These are phyloP conservation scores for Aegilops bicornis DNA, from an alignment of 176 grass and related monocot species.

Conservation along the genomic window DNA sequence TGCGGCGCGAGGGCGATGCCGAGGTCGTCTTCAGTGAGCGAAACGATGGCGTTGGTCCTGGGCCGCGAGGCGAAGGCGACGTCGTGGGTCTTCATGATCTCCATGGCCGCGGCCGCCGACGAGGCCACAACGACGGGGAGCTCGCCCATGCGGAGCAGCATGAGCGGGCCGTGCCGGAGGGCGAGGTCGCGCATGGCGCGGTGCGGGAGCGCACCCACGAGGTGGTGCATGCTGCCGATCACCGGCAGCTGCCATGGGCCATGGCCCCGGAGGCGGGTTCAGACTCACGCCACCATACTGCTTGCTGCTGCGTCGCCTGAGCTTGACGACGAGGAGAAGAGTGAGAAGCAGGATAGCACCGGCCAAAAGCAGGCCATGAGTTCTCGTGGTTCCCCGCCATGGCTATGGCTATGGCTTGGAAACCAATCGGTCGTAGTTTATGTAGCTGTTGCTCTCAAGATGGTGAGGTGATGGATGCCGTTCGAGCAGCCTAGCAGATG, in stretches of 20 bases:
- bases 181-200: conserved; percentile 35
- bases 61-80: conserved; percentile 45
- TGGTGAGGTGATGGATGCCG: too few relatives aligned
- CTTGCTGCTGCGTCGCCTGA: too few relatives aligned
- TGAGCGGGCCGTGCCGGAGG: conserved; percentile 35
- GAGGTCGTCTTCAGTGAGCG: not conserved
- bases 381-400: too few relatives aligned
- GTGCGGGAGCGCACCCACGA: conserved; percentile 42
- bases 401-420: too few relatives aligned
- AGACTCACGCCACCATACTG: too few relatives aligned
- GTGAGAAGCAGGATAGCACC: too few relatives aligned
- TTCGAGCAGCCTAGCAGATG: too few relatives aligned
- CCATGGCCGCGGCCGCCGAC: conserved; percentile 41
- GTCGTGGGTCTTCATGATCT: conserved; percentile 46
- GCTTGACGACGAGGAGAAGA: too few relatives aligned
- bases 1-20: not conserved
- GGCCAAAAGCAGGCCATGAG: too few relatives aligned
- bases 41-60: not conserved
- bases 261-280: conserved; percentile 15
- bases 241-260: conserved; percentile 36
- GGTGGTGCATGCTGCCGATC: conserved; percentile 44
- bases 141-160: conserved; percentile 54
- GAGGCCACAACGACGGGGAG: conserved; percentile 46
- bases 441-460: too few relatives aligned
- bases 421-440: too few relatives aligned